phyloP scores from a whole-genome alignment of 2,329 filamentous ascomycete genomes.

The Massarina eburnea region DNA sequence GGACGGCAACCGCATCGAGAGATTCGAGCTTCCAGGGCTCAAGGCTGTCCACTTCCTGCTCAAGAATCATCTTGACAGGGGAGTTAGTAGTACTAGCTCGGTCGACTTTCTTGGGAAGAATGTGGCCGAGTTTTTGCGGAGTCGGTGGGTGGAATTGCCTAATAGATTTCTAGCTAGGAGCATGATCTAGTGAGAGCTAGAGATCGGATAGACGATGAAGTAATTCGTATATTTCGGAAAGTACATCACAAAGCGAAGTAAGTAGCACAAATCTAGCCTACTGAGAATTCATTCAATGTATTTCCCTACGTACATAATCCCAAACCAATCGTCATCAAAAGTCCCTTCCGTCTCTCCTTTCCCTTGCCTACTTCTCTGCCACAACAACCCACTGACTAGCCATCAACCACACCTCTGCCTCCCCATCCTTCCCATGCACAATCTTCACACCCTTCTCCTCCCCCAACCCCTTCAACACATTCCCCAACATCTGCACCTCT shows the following conservation, averaged over 20 bases:
- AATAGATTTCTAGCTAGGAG: conserved; percentile 25
- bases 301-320: no score
- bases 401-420: conserved; percentile 27
- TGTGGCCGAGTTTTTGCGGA: conserved; percentile 29
- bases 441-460: conserved; percentile 19
- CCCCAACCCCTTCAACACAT: conserved; percentile 15
- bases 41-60: conserved; percentile 25
- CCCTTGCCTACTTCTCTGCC: conserved; percentile 21
- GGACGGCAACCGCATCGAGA: conserved; percentile 38
- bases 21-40: conserved; percentile 22
- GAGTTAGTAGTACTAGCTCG: conserved; percentile 26
- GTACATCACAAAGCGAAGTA: no score
- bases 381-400: conserved; percentile 34
- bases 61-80: conserved; percentile 24
- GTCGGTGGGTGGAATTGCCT: conserved; percentile 22
- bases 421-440: conserved; percentile 23
- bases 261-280: no score
- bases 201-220: no score
- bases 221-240: no score
- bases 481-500: conserved; percentile 24
- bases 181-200: no score
- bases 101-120: conserved; percentile 33
- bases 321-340: no score
- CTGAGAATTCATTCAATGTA: no score
- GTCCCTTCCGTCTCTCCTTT: no score